phyloP scores from a whole-genome alignment of 2,329 filamentous ascomycete genomes.

The Tolypocladium nubicola region DNA sequence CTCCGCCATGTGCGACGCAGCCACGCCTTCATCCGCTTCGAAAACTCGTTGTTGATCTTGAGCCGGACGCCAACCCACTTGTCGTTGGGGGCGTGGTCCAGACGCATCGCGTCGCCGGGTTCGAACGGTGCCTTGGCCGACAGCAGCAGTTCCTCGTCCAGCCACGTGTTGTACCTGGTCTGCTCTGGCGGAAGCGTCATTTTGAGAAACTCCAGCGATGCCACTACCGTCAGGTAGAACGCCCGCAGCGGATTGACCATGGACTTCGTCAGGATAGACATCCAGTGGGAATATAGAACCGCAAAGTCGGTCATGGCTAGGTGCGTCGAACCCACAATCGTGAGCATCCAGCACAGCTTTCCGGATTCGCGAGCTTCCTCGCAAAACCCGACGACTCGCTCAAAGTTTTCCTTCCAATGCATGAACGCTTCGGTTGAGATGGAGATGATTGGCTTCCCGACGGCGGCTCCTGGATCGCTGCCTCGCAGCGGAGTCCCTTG shows the following conservation, averaged over 20 bases:
- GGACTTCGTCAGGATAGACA: conserved; percentile 49
- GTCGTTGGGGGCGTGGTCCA: conserved; percentile 42
- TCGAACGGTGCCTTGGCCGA: conserved; percentile 25
- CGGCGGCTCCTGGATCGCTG: conserved; percentile 31
- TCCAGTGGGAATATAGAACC: conserved; percentile 49
- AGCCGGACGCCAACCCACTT: conserved; percentile 48
- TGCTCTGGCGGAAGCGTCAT: conserved; percentile 37
- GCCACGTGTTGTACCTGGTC: conserved; percentile 39
- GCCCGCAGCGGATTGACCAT: conserved; percentile 53
- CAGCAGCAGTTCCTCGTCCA: conserved; percentile 40
- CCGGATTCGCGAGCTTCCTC: conserved; percentile 40
- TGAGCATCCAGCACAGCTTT: conserved; percentile 37
- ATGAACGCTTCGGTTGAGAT: conserved; percentile 62
- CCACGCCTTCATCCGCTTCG: conserved; percentile 34
- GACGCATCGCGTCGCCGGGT: conserved; percentile 32
- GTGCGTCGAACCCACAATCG: conserved; percentile 50
- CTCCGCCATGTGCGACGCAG: conserved; percentile 23
- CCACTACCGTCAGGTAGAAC: conserved; percentile 51
- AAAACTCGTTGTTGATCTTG: conserved; percentile 47
- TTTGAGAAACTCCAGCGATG: conserved; percentile 51
- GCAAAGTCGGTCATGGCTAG: conserved; percentile 58
- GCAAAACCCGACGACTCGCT: conserved; percentile 44
- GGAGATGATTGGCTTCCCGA: conserved; percentile 45
- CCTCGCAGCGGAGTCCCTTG: conserved; percentile 32
- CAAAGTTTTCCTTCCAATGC: conserved; percentile 57